These are phyloP conservation scores for Tardiomyces depauwii DNA, from an alignment of 1,139 yeast genomes.

Conservation along the genomic window DNA sequence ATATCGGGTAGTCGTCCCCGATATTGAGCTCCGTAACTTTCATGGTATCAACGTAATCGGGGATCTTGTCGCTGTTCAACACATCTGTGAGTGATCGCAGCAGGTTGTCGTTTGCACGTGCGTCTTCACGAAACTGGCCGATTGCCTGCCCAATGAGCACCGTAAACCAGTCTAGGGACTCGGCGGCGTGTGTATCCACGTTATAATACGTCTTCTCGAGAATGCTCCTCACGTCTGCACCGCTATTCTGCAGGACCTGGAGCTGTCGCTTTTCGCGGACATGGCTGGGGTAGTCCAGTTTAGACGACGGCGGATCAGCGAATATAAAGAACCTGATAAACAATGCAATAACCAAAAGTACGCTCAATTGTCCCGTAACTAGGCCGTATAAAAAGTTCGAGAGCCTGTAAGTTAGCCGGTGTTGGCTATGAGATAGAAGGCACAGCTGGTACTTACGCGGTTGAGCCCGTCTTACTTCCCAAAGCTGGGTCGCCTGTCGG, in stretches of 20 bases:
- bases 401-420: neutral
- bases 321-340: constrained; percentile 84
- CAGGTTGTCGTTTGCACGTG: constrained; percentile 71
- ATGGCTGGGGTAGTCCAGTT: constrained; percentile 18
- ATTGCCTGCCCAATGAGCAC: constrained; percentile 87
- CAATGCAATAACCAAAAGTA: constrained; percentile 57
- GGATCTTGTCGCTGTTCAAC: constrained; percentile 42
- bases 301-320: constrained; percentile 44
- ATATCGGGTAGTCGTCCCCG: constrained; percentile 93
- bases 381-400: constrained; percentile 15
- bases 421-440: too few species aligned
- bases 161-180: constrained; percentile 93
- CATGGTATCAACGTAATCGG: constrained; percentile 72
- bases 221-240: constrained; percentile 32
- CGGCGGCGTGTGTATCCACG: constrained; percentile 77
- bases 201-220: constrained; percentile 88
- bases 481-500: too few species aligned
- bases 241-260: constrained; percentile 23
- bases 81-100: constrained; percentile 59
- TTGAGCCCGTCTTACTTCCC: too few species aligned
- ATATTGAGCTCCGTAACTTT: constrained; percentile 79
- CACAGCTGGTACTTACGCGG: too few species aligned
- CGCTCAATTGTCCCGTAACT: constrained; percentile 66
- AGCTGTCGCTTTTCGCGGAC: constrained; percentile 17
- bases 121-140: constrained; percentile 78